These are phyloP conservation scores for Umbellularia californica DNA, from an alignment of 164 flowering plant species.

Conservation along the genomic window DNA sequence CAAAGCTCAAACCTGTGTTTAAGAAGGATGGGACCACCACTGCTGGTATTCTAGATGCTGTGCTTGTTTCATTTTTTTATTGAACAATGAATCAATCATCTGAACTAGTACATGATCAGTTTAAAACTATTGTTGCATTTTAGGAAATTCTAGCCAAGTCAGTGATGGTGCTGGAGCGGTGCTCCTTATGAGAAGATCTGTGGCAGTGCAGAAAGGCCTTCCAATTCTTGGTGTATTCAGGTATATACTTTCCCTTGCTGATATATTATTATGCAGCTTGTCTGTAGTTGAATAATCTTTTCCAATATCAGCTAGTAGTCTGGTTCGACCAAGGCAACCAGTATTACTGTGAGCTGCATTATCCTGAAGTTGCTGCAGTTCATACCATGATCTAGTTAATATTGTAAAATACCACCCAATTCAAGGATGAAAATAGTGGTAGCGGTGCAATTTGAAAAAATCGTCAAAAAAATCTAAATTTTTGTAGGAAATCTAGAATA, in stretches of 20 bases:
- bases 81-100: not conserved
- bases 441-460: no score
- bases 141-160: constrained; percentile 96
- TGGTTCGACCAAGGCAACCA: not conserved
- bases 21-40: constrained; percentile 91
- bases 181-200: constrained; percentile 87
- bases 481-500: no score
- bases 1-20: constrained; percentile 76
- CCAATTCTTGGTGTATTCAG: constrained; percentile 96
- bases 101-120: not conserved
- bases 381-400: no score
- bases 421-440: no score
- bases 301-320: not conserved
- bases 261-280: not conserved
- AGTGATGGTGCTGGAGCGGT: constrained; percentile 99
- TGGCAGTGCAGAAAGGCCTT: constrained; percentile 77
- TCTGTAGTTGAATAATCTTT: not conserved
- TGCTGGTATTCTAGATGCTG: constrained; percentile 58
- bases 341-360: not conserved
- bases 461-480: no score
- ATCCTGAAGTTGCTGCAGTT: not conserved
- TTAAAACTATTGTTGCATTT: not conserved
- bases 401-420: no score
- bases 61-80: not conserved
- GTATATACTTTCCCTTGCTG: constrained; percentile 24